Conservation (phyloP, 2,329 filamentous ascomycete species). For the Diaporthe capsici region DNA sequence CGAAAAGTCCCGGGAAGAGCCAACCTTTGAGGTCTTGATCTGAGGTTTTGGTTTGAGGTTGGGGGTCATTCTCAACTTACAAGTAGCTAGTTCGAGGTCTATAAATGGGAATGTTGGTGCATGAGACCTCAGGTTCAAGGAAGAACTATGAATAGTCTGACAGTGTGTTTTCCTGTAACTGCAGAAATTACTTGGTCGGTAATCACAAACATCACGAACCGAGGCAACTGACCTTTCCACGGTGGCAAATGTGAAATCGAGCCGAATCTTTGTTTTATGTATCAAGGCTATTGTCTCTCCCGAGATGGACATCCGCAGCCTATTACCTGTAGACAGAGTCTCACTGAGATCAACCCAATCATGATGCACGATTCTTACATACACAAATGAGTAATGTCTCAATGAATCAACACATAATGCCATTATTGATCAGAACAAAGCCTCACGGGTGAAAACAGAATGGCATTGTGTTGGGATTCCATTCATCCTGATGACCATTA, state of each 20-base stretch:
- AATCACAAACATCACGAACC: background rate
- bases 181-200: background rate
- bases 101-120: background rate
- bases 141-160: background rate
- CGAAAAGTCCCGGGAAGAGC: slow-evolving; percentile 53
- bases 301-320: background rate
- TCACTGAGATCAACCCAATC: background rate
- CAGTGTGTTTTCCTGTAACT: background rate
- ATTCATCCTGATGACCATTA: background rate
- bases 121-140: background rate
- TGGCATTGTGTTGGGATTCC: background rate
- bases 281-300: background rate
- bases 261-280: background rate
- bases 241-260: background rate
- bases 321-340: background rate
- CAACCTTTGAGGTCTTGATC: slow-evolving; percentile 57
- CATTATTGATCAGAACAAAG: background rate
- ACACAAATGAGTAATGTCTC: background rate
- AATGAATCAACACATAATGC: background rate
- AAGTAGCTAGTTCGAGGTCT: background rate
- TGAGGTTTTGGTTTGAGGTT: slow-evolving; percentile 49
- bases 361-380: too few species aligned
- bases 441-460: background rate
- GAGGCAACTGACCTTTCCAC: background rate
- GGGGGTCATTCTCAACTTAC: background rate